Evolutionary conservation across 345 rosid species (phyloP), one percentile per base, ranked within the genome.

Genomic region (Rhizophora apiculata): DNA sequence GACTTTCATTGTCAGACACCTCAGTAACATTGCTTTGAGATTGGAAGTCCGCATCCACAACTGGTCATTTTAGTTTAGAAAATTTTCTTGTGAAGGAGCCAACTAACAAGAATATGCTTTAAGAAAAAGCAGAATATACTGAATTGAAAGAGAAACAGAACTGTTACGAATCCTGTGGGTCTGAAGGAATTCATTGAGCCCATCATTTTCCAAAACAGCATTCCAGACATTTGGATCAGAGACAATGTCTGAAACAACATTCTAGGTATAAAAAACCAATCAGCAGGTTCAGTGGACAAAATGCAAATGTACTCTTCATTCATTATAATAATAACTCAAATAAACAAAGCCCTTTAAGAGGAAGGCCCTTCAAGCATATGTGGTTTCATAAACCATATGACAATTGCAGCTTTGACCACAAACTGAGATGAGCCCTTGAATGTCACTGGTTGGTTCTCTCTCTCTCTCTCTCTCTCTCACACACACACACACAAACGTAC

Each of bases 181-280:
- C 72, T 69, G 75, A 24, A 89, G 61, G 62, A 83, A 89, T 15
- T 73, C 80, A 67, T 62, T 64, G 64, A 89, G 84, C 11, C 72
- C 84, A 19, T 77, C 82, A 76, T 91, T 91, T 46, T 79, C 62
- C 79, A 76, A 57, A n/a, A 86, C 85, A 51, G 93, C 91, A 69
- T 74, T 69, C 97, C 92, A 91, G 46, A 91, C 93, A 4, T 85
- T 78, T 22, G 85, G 91, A 60, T 92, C 98, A 51, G 72, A 49
- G 8, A 88, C 96, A 75, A 92, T 69, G 27, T 93, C 85, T 57
- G 91, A 90, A 82, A 92, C 90, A 66, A 88, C 84, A 80, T 74
- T 31, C 96, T 92, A 82, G 16, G 36, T 6, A 30, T 8, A 71
- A 39, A 43, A 43, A 43, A 43, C 49, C 49, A 43, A 43, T 43